These are phyloP conservation scores for Tolypocladium tundrense DNA, from an alignment of 2,329 filamentous ascomycete species.

Conservation along the genomic window DNA sequence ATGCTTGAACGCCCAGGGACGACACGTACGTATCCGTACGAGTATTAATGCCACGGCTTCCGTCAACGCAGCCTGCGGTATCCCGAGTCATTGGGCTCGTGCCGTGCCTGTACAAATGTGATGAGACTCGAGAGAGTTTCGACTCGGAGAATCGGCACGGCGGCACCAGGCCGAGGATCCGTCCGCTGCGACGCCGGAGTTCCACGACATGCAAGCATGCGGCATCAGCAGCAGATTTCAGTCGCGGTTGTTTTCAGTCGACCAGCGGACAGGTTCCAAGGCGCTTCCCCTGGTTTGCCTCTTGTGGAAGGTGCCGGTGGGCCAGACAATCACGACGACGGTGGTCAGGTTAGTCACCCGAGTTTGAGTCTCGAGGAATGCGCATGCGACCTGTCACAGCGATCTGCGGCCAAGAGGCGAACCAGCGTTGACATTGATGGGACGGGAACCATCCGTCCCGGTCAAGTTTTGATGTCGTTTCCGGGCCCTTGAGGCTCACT, in stretches of 20 bases:
- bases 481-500: neutral
- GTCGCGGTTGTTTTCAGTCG: neutral
- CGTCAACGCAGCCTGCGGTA: neutral
- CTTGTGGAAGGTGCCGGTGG: no score
- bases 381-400: neutral
- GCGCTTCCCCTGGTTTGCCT: neutral
- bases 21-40: neutral
- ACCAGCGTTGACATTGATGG: no score
- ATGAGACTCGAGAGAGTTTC: neutral
- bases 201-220: neutral
- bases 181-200: neutral
- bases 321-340: neutral
- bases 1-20: neutral
- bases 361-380: neutral
- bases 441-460: neutral
- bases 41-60: neutral
- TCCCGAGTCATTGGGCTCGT: neutral
- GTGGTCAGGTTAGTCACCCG: neutral
- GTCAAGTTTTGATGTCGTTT: no score
- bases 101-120: neutral
- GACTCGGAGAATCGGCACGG: slow-evolving; percentile 1
- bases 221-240: neutral
- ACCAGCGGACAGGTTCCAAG: no score
- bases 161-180: neutral
- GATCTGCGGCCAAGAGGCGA: neutral